A percentile compares a stretch with the other conserved stretches of the same genome.
These are phyloP conservation scores for Carpinus fangiana DNA, from an alignment of 306 rosid species.

Conservation along the genomic window DNA sequence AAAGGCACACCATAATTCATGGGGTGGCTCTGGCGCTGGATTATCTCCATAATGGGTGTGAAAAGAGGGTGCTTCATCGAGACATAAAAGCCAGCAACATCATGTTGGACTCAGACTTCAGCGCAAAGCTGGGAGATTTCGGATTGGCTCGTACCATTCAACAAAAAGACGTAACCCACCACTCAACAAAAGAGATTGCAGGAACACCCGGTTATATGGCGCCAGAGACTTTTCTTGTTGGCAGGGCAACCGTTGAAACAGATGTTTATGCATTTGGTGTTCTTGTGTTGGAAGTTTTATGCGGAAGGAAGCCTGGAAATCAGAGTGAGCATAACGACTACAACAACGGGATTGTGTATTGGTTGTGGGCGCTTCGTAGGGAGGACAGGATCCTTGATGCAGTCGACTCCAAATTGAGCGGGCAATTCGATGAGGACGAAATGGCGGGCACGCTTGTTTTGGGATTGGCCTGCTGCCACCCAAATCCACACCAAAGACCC, in stretches of 20 bases:
- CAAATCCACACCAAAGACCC: conserved; percentile 72
- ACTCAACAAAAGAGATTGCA: conserved; percentile 69
- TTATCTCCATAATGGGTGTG: conserved; percentile 75
- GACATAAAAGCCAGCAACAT: conserved; percentile 80
- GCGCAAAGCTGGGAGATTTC: conserved; percentile 67
- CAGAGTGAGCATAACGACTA: conserved; percentile 38
- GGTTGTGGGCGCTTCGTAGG: conserved; percentile 68
- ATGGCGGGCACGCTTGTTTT: conserved; percentile 41
- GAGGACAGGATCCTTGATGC: conserved; percentile 36
- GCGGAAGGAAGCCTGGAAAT: conserved; percentile 62
- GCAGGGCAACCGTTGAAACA: conserved; percentile 70
- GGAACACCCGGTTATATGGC: conserved; percentile 93
- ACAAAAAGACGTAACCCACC: conserved; percentile 56
- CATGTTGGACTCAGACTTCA: conserved; percentile 63
- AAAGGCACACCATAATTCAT: conserved; percentile 41
- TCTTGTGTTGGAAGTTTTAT: conserved; percentile 58
- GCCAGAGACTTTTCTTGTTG: conserved; percentile 62
- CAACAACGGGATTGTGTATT: conserved; percentile 54
- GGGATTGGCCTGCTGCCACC: conserved; percentile 84
- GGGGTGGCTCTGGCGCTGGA: conserved; percentile 77
- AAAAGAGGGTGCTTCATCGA: conserved; percentile 65
- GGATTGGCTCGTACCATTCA: conserved; percentile 69
- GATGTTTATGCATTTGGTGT: conserved; percentile 81
- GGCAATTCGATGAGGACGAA: conserved; percentile 23
- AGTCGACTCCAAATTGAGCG: conserved; percentile 44